Evolutionary conservation across 2,329 filamentous ascomycete genomes (phyloP).

Genomic region (Bipolaris victoriae): DNA sequence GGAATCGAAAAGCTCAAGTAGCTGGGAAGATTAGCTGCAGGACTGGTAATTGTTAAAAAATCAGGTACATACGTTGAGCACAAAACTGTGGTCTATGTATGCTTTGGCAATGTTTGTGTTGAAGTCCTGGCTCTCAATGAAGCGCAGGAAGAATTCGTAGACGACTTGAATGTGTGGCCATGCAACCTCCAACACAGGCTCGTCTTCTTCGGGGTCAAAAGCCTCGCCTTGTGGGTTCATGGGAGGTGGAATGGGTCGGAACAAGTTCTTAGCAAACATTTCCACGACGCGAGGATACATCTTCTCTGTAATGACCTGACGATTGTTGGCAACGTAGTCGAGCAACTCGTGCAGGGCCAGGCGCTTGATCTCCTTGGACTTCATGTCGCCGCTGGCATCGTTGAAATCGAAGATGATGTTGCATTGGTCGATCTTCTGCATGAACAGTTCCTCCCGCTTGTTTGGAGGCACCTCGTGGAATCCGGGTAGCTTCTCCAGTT

Average conservation of each 20-base stretch:
- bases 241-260: conserved; percentile 93
- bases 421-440: conserved; percentile 99
- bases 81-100: conserved; percentile 98
- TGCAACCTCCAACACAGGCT: conserved; percentile 95
- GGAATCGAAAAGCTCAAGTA: conserved; percentile 97
- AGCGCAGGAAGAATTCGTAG: conserved; percentile 98
- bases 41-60: too few species aligned
- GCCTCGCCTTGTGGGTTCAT: conserved; percentile 98
- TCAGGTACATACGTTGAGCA: conserved; percentile 68
- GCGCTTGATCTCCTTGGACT: conserved; percentile 99
- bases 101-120: conserved; percentile 99
- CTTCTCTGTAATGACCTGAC: conserved; percentile 96
- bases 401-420: conserved; percentile 99
- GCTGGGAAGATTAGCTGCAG: conserved; percentile 53
- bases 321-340: conserved; percentile 98
- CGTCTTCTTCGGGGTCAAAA: conserved; percentile 97
- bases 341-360: conserved; percentile 93
- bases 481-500: conserved; percentile 94
- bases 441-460: conserved; percentile 93
- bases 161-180: conserved; percentile 99
- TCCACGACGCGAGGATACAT: conserved; percentile 99
- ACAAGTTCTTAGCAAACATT: conserved; percentile 99
- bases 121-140: conserved; percentile 99
- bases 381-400: conserved; percentile 97
- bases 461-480: conserved; percentile 98